Evolutionary conservation across 2,329 filamentous ascomycete genomes (phyloP), one percentile per base, ranked within the genome.

Genomic region (Ophiostoma novo-ulmi): DNA sequence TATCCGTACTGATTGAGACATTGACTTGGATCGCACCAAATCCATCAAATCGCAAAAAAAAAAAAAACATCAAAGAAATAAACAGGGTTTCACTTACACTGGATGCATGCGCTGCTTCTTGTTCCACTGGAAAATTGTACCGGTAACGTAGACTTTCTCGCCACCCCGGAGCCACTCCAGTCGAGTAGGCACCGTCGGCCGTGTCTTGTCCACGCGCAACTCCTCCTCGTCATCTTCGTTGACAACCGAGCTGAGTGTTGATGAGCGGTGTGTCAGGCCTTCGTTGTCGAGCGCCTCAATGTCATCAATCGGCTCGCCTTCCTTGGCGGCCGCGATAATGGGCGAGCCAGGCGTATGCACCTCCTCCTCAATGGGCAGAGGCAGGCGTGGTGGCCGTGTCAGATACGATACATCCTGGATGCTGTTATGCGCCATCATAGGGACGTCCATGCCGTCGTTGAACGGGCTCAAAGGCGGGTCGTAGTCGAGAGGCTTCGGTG

Each of bases 71-170:
- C 13, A 58, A 22, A 13, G n/a, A 22, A 7, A 26, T 39, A 36
- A 61, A 63, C 22, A 36, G 17, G 17, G 7, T 61, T n/a, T 8
- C 20, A 88, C 91, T 87, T 87, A 97, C 93, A 92, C 90, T 79
- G 87, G 89, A 80, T 93, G 88, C 77, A 99, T 83, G 75, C 91
- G 88, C 78, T 94, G 96, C 81, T 98, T 98, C 79, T 91, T 90
- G 80, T 96, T 93, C 95, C 95, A 99, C 79, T 94, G 92, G 76
- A 97, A 96, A 78, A 98, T 97, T 26, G 95, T 98, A 74, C 94
- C 94, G 0, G 95, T 99, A 65, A 99, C 93, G 79, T 97, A 99
- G 74, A 98, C 88, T 80, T 94, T 96, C 71, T 97, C 91, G 71
- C 92, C 94, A 69, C 88, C 88, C 10, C 88, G 86, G 74, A 86